These are phyloP conservation scores for Calycina herbarum DNA, from an alignment of 2,329 filamentous ascomycete genomes.

Conservation along the genomic window DNA sequence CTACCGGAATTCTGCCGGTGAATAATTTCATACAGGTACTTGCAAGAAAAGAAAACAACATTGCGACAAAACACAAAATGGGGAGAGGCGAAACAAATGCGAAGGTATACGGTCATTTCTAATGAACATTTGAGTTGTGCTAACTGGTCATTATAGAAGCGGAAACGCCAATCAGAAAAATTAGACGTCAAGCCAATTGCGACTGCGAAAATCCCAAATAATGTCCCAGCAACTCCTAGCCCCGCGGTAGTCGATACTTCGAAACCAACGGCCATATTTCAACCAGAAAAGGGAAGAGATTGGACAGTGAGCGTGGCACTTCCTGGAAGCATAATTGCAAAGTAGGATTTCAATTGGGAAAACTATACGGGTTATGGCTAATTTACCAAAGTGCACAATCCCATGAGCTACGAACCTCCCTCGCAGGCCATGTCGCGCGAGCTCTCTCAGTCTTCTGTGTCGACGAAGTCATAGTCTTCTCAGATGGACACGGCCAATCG, in stretches of 20 bases:
- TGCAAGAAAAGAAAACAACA: background rate
- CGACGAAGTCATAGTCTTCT: slow-evolving; percentile 81
- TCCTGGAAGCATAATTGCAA: slow-evolving; percentile 74
- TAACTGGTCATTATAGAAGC: slow-evolving; percentile 32
- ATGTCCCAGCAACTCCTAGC: slow-evolving; percentile 33
- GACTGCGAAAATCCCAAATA: slow-evolving; percentile 22
- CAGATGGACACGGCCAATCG: slow-evolving; percentile 57
- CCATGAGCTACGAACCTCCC: slow-evolving; percentile 68
- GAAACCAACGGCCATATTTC: slow-evolving; percentile 69
- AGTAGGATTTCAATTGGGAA: slow-evolving; percentile 49
- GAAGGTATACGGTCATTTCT: slow-evolving; percentile 22
- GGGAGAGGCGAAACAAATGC: slow-evolving; percentile 36
- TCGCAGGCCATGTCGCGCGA: slow-evolving; percentile 75
- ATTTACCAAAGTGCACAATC: slow-evolving; percentile 31
- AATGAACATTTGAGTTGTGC: background rate
- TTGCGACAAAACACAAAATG: slow-evolving; percentile 26
- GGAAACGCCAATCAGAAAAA: slow-evolving; percentile 36
- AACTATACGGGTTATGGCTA: background rate
- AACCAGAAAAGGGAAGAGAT: slow-evolving; percentile 59
- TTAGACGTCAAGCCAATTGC: slow-evolving; percentile 17
- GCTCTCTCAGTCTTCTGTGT: slow-evolving; percentile 80
- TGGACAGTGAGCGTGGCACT: slow-evolving; percentile 79
- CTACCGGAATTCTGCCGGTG: slow-evolving; percentile 23
- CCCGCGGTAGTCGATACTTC: slow-evolving; percentile 48
- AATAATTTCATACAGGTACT: background rate